Conservation (phyloP, 2,329 filamentous ascomycete genomes). For the Alternaria gaisen region DNA sequence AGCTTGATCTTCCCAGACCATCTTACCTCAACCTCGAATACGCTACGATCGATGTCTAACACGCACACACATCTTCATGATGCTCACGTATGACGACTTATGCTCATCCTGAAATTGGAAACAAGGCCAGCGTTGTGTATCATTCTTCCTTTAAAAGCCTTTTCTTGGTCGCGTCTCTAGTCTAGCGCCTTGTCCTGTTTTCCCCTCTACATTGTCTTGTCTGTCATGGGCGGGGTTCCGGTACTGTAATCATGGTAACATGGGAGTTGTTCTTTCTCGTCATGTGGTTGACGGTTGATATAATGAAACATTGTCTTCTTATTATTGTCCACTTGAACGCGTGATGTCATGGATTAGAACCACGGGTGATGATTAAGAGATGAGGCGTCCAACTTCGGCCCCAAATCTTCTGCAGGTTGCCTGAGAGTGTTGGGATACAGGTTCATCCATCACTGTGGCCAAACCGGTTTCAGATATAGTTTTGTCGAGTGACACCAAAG, state of each 20-base stretch:
- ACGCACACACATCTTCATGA: conserved; percentile 33
- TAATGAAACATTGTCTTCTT: conserved; percentile 27
- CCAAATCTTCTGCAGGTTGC: background rate
- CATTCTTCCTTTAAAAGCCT: conserved; percentile 40
- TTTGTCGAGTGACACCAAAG: background rate
- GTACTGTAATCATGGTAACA: conserved; percentile 23
- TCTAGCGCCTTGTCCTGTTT: conserved; percentile 33
- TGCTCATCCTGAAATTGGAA: conserved; percentile 41
- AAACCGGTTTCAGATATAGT: conserved; percentile 7
- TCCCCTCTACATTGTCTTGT: conserved; percentile 24
- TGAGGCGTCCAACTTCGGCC: background rate
- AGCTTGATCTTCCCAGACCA: conserved; percentile 1
- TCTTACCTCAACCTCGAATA: conserved; percentile 1
- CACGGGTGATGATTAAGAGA: background rate
- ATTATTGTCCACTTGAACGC: background rate
- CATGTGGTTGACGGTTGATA: conserved; percentile 24
- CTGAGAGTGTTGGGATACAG: conserved; percentile 2
- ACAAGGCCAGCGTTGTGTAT: conserved; percentile 31
- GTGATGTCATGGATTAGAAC: background rate
- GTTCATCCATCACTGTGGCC: conserved; percentile 2
- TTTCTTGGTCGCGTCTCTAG: conserved; percentile 23
- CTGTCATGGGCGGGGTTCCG: conserved; percentile 27
- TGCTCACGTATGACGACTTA: conserved; percentile 35
- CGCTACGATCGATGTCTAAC: conserved; percentile 5
- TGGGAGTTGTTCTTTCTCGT: conserved; percentile 27